These are phyloP conservation scores for Cucurbita moschata DNA, from an alignment of 306 rosid genomes.

Conservation along the genomic window DNA sequence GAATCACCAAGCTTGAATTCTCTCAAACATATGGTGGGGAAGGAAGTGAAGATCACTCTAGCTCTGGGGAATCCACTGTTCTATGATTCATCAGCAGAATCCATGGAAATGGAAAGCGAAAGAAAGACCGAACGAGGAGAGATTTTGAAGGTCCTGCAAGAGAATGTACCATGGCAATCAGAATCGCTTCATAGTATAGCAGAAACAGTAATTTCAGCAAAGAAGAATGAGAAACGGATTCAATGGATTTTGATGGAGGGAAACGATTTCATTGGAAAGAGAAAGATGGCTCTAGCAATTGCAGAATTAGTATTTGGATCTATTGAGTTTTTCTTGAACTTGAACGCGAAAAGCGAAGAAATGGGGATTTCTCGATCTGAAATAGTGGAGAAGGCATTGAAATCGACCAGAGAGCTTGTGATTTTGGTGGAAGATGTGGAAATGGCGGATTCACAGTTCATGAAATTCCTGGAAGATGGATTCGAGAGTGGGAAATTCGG, in stretches of 20 bases:
- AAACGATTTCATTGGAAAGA: constrained; percentile 54
- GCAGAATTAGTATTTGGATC: constrained; percentile 71
- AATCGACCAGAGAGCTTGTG: constrained; percentile 40
- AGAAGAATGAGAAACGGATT: constrained; percentile 16
- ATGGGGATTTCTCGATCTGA: constrained; percentile 21
- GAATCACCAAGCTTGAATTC: constrained; percentile 37
- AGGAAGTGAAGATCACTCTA: constrained; percentile 63
- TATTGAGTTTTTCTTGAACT: constrained; percentile 30
- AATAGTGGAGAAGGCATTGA: constrained; percentile 32
- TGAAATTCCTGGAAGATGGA: constrained; percentile 41
- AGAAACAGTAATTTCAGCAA: constrained; percentile 38
- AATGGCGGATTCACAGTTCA: constrained; percentile 47
- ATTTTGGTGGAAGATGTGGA: constrained; percentile 54
- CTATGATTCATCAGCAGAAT: constrained; percentile 34
- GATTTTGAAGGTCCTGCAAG: constrained; percentile 55
- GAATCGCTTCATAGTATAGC: constrained; percentile 61
- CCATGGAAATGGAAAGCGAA: constrained; percentile 27
- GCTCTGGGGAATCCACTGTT: constrained; percentile 58
- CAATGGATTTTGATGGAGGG: constrained; percentile 70
- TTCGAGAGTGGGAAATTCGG: constrained; percentile 41
- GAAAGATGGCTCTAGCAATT: constrained; percentile 50
- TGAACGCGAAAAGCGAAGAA: constrained; percentile 32
- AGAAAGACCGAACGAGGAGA: constrained; percentile 32
- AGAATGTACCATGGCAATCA: constrained; percentile 93
- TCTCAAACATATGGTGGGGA: constrained; percentile 38